Conservation (phyloP, 1,284 basidiomycete genomes). For the Fomitiporia mediterranea region DNA sequence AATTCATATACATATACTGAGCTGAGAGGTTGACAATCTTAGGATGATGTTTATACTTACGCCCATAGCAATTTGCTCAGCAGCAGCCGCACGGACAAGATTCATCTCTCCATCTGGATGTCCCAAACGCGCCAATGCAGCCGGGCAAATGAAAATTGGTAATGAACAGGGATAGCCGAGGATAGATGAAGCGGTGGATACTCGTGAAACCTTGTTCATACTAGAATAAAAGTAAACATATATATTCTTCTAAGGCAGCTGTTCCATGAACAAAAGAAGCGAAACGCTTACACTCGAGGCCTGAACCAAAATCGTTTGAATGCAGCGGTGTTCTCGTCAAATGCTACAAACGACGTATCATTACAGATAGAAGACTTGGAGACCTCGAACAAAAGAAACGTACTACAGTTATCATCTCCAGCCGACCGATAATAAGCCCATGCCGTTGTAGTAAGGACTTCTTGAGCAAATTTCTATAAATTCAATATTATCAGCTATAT, state of each 20-base stretch:
- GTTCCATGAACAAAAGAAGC: neutral
- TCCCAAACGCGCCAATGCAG: conserved; percentile 58
- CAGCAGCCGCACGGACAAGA: conserved; percentile 51
- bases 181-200: conserved; percentile 36
- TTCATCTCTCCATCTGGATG: conserved; percentile 62
- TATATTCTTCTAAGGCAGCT: neutral
- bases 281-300: conserved; percentile 37
- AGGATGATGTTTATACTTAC: conserved; percentile 28
- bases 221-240: too few species aligned
- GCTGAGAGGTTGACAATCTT: neutral
- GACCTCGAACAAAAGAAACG: conserved; percentile 18
- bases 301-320: conserved; percentile 48
- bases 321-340: conserved; percentile 40
- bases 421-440: conserved; percentile 50
- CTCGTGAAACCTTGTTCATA: conserved; percentile 31
- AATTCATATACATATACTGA: too few species aligned
- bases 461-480: conserved; percentile 30
- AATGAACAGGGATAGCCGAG: conserved; percentile 39
- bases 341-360: conserved; percentile 27
- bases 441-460: conserved; percentile 36
- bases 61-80: conserved; percentile 56
- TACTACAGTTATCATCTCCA: conserved; percentile 43
- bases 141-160: conserved; percentile 50
- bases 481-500: neutral
- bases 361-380: neutral